These are phyloP conservation scores for Nakaseomyces nivariensis DNA, from an alignment of 1,139 yeast genomes.

Conservation along the genomic window DNA sequence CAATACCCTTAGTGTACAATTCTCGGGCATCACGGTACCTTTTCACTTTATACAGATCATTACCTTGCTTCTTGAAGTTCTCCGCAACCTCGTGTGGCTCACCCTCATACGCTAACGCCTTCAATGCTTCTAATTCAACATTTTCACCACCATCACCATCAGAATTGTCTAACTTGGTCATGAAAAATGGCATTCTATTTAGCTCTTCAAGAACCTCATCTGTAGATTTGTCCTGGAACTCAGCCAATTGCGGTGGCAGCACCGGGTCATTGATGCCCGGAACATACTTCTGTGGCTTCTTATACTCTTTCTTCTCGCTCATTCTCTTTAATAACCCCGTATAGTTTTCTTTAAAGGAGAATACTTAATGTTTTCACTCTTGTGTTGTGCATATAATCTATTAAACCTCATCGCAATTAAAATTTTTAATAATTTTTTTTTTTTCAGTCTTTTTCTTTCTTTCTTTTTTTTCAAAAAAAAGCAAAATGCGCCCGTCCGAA, in stretches of 20 bases:
- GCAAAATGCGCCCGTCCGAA: neutral
- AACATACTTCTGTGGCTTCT: conserved; percentile 41
- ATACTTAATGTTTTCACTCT: no score
- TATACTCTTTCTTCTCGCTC: conserved; percentile 6
- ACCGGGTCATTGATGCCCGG: conserved; percentile 75
- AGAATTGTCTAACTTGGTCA: conserved; percentile 75
- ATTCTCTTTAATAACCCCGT: neutral
- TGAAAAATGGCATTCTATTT: conserved; percentile 83
- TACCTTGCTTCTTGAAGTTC: conserved; percentile 88
- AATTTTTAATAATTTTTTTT: neutral
- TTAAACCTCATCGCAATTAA: no score
- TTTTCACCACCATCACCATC: conserved; percentile 76
- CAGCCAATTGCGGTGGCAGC: conserved; percentile 73
- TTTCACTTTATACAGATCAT: conserved; percentile 66
- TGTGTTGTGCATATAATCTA: no score
- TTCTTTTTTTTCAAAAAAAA: neutral
- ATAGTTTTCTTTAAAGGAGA: no score
- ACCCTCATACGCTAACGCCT: conserved; percentile 89
- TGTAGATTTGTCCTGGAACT: conserved; percentile 52
- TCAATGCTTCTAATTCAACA: conserved; percentile 70
- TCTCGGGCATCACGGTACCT: conserved; percentile 68
- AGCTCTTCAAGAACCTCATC: conserved; percentile 74
- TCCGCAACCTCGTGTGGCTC: conserved; percentile 87
- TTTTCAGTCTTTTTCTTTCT: neutral
- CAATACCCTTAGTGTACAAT: conserved; percentile 72